Conservation (phyloP, 192 early-diverging fungal species). For the Dissophora globulifera region DNA sequence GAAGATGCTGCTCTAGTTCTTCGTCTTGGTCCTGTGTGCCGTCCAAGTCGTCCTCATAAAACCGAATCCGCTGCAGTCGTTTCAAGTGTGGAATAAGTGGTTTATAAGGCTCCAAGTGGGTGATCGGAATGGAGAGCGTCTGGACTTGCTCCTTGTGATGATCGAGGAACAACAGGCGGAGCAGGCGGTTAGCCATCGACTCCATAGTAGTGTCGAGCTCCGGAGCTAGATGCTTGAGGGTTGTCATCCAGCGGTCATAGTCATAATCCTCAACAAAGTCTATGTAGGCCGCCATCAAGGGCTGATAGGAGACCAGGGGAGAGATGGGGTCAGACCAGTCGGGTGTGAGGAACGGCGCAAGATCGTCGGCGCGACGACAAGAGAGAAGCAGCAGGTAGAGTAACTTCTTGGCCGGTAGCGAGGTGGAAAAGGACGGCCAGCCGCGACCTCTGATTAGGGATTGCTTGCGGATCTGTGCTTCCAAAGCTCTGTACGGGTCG, state of each 20-base stretch:
- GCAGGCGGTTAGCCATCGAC: conserved; percentile 3
- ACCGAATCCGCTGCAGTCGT: conserved; percentile 9
- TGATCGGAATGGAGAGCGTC: conserved; percentile 23
- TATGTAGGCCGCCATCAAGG: conserved; percentile 19
- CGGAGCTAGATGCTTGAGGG: conserved; percentile 8
- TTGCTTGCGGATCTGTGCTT: neutral
- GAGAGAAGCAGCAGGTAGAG: conserved; percentile 32
- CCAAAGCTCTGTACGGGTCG: conserved; percentile 21
- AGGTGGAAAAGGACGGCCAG: neutral
- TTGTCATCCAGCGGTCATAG: conserved; percentile 27
- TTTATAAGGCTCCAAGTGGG: conserved; percentile 31
- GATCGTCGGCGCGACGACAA: conserved; percentile 14
- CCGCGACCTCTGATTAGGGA: neutral
- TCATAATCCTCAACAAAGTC: conserved; percentile 18
- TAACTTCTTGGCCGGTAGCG: conserved; percentile 8
- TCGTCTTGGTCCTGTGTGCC: conserved; percentile 9
- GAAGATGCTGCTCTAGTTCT: neutral
- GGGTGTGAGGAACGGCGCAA: conserved; percentile 30
- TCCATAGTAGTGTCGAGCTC: conserved; percentile 22
- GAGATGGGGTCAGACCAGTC: conserved; percentile 37
- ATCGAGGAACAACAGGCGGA: conserved; percentile 32
- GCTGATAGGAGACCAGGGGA: neutral
- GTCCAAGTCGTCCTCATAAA: conserved; percentile 32
- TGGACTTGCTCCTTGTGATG: conserved; percentile 20
- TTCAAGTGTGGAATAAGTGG: conserved; percentile 1